Evolutionary conservation across 441 rosid genomes (phyloP).

Genomic region (Arabidopsis hybrid): DNA sequence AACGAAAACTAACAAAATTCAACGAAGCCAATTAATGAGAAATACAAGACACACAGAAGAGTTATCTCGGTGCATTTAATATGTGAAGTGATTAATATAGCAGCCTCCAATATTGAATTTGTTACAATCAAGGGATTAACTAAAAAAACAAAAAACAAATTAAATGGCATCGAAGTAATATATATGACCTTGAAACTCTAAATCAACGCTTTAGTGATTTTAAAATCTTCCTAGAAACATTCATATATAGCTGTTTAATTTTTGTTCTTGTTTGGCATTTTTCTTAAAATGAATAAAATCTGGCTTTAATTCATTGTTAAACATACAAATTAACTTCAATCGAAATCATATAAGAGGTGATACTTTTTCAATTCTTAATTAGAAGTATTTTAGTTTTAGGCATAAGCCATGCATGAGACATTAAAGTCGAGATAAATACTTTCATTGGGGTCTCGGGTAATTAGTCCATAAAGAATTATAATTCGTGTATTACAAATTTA

Average conservation of each 20-base stretch:
- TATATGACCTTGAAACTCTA: neutral
- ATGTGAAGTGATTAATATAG: conserved; percentile 23
- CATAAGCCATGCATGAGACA: no score
- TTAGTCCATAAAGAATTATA: neutral
- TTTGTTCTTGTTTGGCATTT: neutral
- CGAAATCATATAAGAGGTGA: no score
- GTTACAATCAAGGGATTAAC: neutral
- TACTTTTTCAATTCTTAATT: no score
- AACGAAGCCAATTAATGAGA: conserved; percentile 24
- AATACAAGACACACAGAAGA: conserved; percentile 22
- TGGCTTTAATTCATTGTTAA: neutral
- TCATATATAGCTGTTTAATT: neutral
- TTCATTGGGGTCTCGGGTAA: no score
- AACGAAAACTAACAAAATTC: conserved; percentile 32
- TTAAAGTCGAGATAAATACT: no score
- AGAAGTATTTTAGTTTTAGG: no score
- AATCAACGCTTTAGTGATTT: neutral
- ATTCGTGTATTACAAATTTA: neutral
- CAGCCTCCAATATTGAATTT: conserved; percentile 23
- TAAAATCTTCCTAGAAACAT: neutral
- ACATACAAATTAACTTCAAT: no score
- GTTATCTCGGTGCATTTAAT: conserved; percentile 32
- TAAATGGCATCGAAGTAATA: no score
- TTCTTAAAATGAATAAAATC: neutral
- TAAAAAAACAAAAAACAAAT: no score